Conservation (phyloP, 306 rosid species). For the Pueraria montana region DNA sequence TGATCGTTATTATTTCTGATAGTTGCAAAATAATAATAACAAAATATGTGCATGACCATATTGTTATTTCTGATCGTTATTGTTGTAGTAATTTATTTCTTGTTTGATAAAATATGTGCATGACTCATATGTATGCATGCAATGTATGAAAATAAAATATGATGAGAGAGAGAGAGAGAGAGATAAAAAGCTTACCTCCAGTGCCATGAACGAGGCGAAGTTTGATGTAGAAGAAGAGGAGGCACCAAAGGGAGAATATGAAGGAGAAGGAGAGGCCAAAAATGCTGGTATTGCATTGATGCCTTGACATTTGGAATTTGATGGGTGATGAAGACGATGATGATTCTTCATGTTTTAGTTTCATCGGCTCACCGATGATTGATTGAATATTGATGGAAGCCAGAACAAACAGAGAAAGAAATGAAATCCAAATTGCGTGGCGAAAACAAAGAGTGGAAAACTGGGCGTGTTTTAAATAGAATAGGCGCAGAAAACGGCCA, state of each 20-base stretch:
- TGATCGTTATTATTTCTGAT: conserved; percentile 25
- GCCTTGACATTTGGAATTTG: conserved; percentile 50
- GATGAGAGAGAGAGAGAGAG: no score
- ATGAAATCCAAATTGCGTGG: not conserved
- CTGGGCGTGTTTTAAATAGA: conserved; percentile 34
- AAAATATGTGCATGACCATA: no score
- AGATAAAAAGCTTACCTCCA: conserved; percentile 43
- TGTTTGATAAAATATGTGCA: no score
- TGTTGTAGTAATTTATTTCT: no score
- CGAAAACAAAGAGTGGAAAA: not conserved
- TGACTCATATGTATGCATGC: no score
- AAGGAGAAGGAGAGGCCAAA: conserved; percentile 76
- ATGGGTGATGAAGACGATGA: not conserved
- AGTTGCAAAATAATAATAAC: not conserved
- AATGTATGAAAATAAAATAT: no score
- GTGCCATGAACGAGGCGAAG: conserved; percentile 70
- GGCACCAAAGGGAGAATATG: conserved; percentile 72
- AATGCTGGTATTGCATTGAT: conserved; percentile 50
- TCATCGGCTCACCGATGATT: conserved; percentile 36
- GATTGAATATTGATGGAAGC: conserved; percentile 2
- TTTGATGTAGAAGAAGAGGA: conserved; percentile 64
- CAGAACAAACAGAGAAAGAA: not conserved
- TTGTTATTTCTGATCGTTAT: no score
- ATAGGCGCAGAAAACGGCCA: conserved; percentile 32
- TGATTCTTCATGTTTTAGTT: conserved; percentile 63